These are phyloP conservation scores for Xylaria sp. DNA, from an alignment of 2,329 filamentous ascomycete species.

Conservation along the genomic window DNA sequence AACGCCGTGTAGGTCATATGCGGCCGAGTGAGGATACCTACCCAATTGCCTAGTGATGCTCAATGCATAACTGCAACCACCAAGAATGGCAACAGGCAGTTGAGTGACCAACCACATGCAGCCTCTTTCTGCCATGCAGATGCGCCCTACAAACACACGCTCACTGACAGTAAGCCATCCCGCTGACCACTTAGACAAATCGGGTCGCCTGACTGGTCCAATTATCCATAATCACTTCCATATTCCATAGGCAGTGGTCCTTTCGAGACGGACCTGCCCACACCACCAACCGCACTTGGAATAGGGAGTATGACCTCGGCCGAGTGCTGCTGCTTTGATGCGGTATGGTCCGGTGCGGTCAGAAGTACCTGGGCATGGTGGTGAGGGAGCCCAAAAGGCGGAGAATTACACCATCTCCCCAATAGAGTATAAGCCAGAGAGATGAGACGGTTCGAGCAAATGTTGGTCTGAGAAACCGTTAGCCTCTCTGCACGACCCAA, in stretches of 20 bases:
- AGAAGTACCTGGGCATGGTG: slow-evolving; percentile 10
- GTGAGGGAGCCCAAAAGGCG: slow-evolving; percentile 21
- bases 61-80: slow-evolving; percentile 51
- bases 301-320: slow-evolving; percentile 36
- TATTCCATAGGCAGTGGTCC: slow-evolving; percentile 40
- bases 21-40: slow-evolving; percentile 43
- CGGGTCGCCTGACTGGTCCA: slow-evolving; percentile 50
- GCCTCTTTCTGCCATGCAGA: slow-evolving; percentile 48
- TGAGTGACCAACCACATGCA: slow-evolving; percentile 50
- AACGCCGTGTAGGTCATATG: slow-evolving; percentile 47
- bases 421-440: background rate
- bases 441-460: slow-evolving; percentile 26
- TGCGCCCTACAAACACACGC: slow-evolving; percentile 47
- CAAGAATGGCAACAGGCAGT: slow-evolving; percentile 44
- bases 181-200: slow-evolving; percentile 49
- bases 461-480: slow-evolving; percentile 45
- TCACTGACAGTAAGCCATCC: slow-evolving; percentile 48
- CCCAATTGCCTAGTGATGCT: slow-evolving; percentile 44
- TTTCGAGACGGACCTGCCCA: slow-evolving; percentile 38
- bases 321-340: background rate
- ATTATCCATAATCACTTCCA: slow-evolving; percentile 36
- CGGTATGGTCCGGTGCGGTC: background rate
- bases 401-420: slow-evolving; percentile 13
- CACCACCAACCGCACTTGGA: slow-evolving; percentile 32
- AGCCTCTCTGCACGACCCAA: slow-evolving; percentile 46